Evolutionary conservation across 2,329 filamentous ascomycete genomes (phyloP), one percentile per base, ranked within the genome.

Genomic region (Blastomyces silverae): DNA sequence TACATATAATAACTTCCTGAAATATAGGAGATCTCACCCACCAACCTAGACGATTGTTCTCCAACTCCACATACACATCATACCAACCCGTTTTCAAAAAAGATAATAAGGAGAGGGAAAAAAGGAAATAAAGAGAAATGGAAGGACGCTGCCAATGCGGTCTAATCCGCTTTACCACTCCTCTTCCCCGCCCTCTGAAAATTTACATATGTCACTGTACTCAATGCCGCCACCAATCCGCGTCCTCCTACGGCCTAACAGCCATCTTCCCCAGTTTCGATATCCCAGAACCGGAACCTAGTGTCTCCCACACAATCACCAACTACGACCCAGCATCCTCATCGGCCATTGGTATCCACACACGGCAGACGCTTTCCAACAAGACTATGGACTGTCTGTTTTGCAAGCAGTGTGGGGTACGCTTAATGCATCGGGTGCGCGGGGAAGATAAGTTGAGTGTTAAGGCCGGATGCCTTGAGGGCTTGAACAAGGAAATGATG

Each of bases 161-260:
- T 62, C 76, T 82, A 20, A 81, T 89, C 63, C 71, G 73, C 48
- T 90, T 90, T 79, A 83, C 79, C 67, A 89, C 87, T 39, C 86
- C 88, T 0, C 76, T 83, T 0, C 74, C 80, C 3, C 79, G 82
- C 65, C 87, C 88, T 0, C 76, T 88, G 55, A 83, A 83, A n/a
- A 77, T 89, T 61, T 90, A 87, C 74, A 85, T 89, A 72, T 90
- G 88, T 76, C 88, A 90, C 77, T 90, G 88, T 74, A 76, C 79
- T 64, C 83, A 87, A 72, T 90, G 88, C 74, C 83, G 84, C 59
- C 81, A 83, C 65, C 87, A 89, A 77, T 85, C 85, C 39, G 80
- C 84, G 63, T 87, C 85, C 8, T 86, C 87, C 0, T 89, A 88
- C 74, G 87, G 87, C 37, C 84, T 86, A 42, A 87, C 85, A 46